Conservation (phyloP, 208 protist genomes). For the Trypanosoma caninum region DNA sequence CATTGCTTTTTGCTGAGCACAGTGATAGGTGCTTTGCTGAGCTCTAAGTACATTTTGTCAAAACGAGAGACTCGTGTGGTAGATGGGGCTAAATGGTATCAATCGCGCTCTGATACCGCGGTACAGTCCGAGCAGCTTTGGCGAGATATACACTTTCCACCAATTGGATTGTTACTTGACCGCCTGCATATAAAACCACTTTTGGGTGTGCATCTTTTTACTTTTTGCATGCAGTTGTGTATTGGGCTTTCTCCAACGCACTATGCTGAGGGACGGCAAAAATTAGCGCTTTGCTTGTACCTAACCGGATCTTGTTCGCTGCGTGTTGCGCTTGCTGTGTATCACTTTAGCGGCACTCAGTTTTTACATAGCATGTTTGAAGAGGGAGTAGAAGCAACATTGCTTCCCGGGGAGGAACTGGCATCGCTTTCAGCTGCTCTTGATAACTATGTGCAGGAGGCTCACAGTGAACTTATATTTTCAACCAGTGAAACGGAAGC, state of each 20-base stretch:
- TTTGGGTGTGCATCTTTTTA: constrained; percentile 55
- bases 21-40: constrained; percentile 41
- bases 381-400: not conserved
- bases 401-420: constrained; percentile 26
- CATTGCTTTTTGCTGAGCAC: constrained; percentile 52
- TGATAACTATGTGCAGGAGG: constrained; percentile 34
- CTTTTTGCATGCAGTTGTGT: constrained; percentile 42
- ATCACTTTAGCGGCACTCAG: constrained; percentile 37
- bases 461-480: constrained; percentile 32
- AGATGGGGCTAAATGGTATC: constrained; percentile 8
- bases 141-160: constrained; percentile 49
- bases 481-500: constrained; percentile 2
- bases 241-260: constrained; percentile 47
- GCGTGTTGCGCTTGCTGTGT: constrained; percentile 41
- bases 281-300: constrained; percentile 36
- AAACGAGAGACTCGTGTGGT: constrained; percentile 7
- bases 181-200: constrained; percentile 30
- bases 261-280: constrained; percentile 40
- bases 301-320: constrained; percentile 34
- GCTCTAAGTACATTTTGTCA: constrained; percentile 46
- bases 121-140: constrained; percentile 38
- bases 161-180: constrained; percentile 58
- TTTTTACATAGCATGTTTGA: constrained; percentile 10
- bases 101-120: not conserved
- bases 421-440: constrained; percentile 42